Base-by-base conservation (phyloP, 2,329 filamentous ascomycete genomes). In the Xylaria sp. region DNA sequence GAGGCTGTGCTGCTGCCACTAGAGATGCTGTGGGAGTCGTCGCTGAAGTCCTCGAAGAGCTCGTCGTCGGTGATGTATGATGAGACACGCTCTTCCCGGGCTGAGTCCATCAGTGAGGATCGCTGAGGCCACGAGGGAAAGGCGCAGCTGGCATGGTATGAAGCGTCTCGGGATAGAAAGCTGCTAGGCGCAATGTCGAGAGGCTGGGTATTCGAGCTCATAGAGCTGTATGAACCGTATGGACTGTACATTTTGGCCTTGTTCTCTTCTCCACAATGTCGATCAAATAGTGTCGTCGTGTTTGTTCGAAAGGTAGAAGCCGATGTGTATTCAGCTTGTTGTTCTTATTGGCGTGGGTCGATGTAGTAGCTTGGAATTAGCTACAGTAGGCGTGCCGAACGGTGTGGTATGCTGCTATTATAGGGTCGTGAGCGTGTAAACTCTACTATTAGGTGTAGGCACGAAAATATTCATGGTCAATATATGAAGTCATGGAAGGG, bases 1-100 rank as follows among this genome's bases (percentile, higher is more conserved):
- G 79, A 81, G 2, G 75, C 73, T 70, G 78, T 75, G 76, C 78
- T 80, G 65, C 74, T 76, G 67, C 74, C 71, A 71, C 75, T 76
- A 47, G 78, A 80, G 54, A 82, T 75, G 74, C 80, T 83, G 74
- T 75, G 78, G 63, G 75, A 69, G 70, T 85, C 81, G 69, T 85
- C 82, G 68, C 84, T 82, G 59, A 82, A 80, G 67, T 82, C 79
- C 72, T 79, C 76, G 60, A 83, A 79, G 75, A 86, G 82, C 69
- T 89, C 87, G 76, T 89, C 87, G 78, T 89, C 87, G 43, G 85
- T 87, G 66, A 89, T 79, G 75, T 82, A 87, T 0, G 84, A 84
- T 2, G 83, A 82, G 17, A 84, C 81, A 62, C 81, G 80, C 67
- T 79, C 75, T 46, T 65, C 62, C 40, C 62, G 61, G 43, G 66